These are phyloP conservation scores for Candida anglica DNA, from an alignment of 805 yeast genomes.

Conservation along the genomic window DNA sequence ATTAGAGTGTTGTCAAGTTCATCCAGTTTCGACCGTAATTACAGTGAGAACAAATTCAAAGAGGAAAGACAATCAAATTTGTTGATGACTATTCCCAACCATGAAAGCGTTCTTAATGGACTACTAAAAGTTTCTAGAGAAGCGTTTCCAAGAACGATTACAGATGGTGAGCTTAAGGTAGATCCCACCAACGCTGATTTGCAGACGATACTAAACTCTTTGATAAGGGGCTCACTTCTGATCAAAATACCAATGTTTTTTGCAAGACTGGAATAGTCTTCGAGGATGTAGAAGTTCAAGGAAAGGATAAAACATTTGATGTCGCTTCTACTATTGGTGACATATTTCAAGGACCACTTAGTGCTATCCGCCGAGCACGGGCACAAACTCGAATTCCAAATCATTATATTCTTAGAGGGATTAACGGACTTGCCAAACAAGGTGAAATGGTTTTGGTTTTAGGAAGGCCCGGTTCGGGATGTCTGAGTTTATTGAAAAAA, in stretches of 20 bases:
- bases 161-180: conserved; percentile 15
- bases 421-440: conserved; percentile 43
- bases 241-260: conserved; percentile 43
- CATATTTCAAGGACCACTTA: conserved; percentile 26
- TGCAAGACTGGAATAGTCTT: conserved; percentile 43
- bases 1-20: neutral
- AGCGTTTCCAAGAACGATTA: conserved; percentile 15
- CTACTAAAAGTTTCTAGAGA: conserved; percentile 15
- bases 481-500: conserved; percentile 22
- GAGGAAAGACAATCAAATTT: conserved; percentile 4
- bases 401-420: conserved; percentile 13
- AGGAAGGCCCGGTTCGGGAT: conserved; percentile 44
- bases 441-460: conserved; percentile 68
- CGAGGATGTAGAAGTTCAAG: conserved; percentile 35
- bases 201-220: conserved; percentile 27
- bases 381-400: conserved; percentile 12
- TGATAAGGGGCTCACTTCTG: conserved; percentile 37
- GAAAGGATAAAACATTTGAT: conserved; percentile 45
- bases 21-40: neutral
- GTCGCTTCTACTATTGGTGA: conserved; percentile 42
- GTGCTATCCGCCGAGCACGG: conserved; percentile 19
- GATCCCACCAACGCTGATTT: conserved; percentile 40
- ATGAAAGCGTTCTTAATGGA: conserved; percentile 8
- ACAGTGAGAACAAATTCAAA: conserved; percentile 4
- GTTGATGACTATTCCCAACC: conserved; percentile 7